Evolutionary conservation across 2,329 filamentous ascomycete species (phyloP), one percentile per base, ranked within the genome.

Genomic region (Drechslerella dactyloides): DNA sequence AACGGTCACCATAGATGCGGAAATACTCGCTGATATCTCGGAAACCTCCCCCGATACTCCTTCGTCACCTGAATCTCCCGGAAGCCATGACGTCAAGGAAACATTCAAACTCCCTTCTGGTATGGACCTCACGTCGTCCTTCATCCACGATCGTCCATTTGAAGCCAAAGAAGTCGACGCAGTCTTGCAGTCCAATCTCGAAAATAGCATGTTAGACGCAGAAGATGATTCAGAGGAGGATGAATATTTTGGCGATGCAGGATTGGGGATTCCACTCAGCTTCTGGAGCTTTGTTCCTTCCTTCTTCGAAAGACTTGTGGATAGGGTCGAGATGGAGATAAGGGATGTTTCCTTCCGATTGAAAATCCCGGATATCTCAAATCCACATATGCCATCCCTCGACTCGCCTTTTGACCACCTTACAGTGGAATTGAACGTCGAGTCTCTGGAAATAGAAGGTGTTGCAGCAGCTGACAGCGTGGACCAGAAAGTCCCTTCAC

Each of bases 51-150:
- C 55, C 68, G 77, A 78, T 75, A 74, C 78, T 76, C 52, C 17
- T 17, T 23, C 19, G 17, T 48, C 21, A 6, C 10, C 17, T 30
- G 1, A 57, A 50, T 17, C 37, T 23, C 21, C 24, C 17, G 2
- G 35, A 35, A 21, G 13, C 11, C 21, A n/a, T 30, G 78, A 78
- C 5, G 75, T 78, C 3, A 77, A 77, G 4, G 79, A 79, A 4
- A 77, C 79, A 8, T 76, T 79, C 15, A 76, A 80, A 63, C 75
- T 92, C 1, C 90, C 89, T 0, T 89, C 89, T 23, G 85, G 89
- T 1, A 85, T 87, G 65, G 88, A 92, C 74, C 82, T 94, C 13
- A 90, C 90, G 13, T 85, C 89, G 77, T 93, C 90, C 0, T 93
- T 93, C 77, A 82, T 93, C n/a, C 83, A 89, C 74, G 87, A 91